These are phyloP conservation scores for Ogataea allantospora DNA, from an alignment of 805 yeast genomes.

Conservation along the genomic window DNA sequence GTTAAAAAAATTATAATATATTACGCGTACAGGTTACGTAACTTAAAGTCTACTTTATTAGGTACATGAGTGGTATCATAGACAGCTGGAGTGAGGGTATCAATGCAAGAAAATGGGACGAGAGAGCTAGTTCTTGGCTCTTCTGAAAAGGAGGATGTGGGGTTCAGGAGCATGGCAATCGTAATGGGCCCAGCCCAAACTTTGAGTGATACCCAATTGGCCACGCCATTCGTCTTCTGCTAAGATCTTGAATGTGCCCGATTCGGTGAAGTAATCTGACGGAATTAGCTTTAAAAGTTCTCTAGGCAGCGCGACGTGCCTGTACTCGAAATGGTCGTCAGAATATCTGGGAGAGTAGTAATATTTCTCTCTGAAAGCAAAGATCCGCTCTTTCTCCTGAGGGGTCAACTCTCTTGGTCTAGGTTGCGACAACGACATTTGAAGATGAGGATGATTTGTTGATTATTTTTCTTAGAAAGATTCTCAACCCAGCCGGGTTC, in stretches of 20 bases:
- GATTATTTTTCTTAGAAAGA: constrained; percentile 4
- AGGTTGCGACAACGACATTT: constrained; percentile 30
- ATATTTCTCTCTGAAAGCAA: constrained; percentile 89
- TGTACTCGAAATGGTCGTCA: constrained; percentile 88
- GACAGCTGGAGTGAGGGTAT: constrained; percentile 3
- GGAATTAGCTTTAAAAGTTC: constrained; percentile 94
- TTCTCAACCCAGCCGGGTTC: background rate
- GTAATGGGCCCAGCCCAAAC: constrained; percentile 96
- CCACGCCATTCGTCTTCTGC: constrained; percentile 95
- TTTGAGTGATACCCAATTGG: constrained; percentile 95
- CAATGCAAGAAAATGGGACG: constrained; percentile 7
- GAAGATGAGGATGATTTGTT: constrained; percentile 5
- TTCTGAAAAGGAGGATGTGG: constrained; percentile 84
- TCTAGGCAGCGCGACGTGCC: constrained; percentile 97
- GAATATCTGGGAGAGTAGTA: constrained; percentile 93
- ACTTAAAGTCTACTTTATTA: constrained; percentile 7
- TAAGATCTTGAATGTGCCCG: constrained; percentile 88
- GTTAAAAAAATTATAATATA: constrained; percentile 3
- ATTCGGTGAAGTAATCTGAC: constrained; percentile 88
- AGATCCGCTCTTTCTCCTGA: constrained; percentile 78
- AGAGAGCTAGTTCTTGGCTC: constrained; percentile 39
- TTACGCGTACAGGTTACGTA: constrained; percentile 7
- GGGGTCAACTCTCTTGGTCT: constrained; percentile 75
- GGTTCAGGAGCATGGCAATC: constrained; percentile 99
- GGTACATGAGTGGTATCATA: constrained; percentile 8